Conservation (phyloP, 2,329 filamentous ascomycete genomes). For the Colletotrichum endophyticum region DNA sequence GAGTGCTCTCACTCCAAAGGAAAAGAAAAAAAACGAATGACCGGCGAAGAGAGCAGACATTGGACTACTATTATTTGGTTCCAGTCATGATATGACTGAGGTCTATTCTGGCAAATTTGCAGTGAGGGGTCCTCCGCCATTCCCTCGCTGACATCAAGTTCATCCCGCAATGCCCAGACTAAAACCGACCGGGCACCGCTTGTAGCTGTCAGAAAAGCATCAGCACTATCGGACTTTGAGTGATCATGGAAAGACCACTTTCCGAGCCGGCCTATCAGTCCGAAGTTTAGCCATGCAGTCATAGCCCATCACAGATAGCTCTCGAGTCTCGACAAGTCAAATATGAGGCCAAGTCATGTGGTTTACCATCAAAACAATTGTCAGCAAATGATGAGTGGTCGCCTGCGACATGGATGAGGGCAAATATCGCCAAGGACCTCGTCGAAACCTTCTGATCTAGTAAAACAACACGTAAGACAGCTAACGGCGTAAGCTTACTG, state of each 20-base stretch:
- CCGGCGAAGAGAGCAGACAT: rapidly evolving
- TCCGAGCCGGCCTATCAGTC: background rate
- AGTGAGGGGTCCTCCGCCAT: background rate
- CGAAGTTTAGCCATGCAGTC: background rate
- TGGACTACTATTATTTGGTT: background rate
- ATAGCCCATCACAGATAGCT: background rate
- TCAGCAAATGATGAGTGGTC: background rate
- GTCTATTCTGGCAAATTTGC: background rate
- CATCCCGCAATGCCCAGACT: background rate
- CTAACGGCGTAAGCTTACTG: background rate
- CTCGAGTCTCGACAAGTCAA: background rate
- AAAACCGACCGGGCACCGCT: background rate
- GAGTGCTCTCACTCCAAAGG: background rate
- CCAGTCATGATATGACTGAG: background rate
- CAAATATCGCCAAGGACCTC: background rate
- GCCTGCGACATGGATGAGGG: background rate
- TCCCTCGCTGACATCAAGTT: background rate
- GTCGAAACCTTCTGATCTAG: background rate
- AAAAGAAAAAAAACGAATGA: background rate
- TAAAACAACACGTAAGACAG: background rate
- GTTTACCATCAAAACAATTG: background rate
- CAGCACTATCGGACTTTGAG: background rate
- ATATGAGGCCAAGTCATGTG: background rate
- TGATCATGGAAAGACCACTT: background rate
- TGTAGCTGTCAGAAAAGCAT: background rate